Evolutionary conservation across 2,329 filamentous ascomycete species (phyloP).

Genomic region (Alternaria sp.): DNA sequence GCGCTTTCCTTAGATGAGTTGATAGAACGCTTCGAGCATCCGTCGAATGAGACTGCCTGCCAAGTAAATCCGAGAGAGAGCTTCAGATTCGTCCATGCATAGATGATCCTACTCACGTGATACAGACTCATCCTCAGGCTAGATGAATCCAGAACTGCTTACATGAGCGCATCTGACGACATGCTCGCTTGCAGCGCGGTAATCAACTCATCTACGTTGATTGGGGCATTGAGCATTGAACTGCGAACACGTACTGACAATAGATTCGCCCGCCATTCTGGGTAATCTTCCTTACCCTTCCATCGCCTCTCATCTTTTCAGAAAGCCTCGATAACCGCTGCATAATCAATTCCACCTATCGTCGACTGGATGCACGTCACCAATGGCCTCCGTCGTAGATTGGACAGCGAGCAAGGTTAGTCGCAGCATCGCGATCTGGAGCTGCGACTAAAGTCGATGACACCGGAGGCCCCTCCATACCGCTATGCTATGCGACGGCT

Average conservation of each 20-base stretch:
- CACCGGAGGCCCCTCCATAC: slow-evolving; percentile 7
- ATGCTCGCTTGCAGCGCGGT: neutral
- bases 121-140: neutral
- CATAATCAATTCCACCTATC: slow-evolving; percentile 22
- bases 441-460: slow-evolving; percentile 5
- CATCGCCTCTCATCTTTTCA: slow-evolving; percentile 4
- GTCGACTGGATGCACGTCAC: slow-evolving; percentile 39
- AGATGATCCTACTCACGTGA: neutral
- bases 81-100: no score
- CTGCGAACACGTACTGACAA: slow-evolving; percentile 39
- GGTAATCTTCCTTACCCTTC: neutral
- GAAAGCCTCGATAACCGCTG: slow-evolving; percentile 42
- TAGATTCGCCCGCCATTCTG: slow-evolving; percentile 32
- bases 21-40: neutral
- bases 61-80: neutral
- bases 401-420: slow-evolving; percentile 8
- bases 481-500: slow-evolving; percentile 17
- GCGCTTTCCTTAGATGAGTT: no score
- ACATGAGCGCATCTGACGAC: neutral
- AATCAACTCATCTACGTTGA: slow-evolving; percentile 19
- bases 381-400: slow-evolving; percentile 16
- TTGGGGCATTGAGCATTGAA: slow-evolving; percentile 23
- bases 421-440: slow-evolving; percentile 14
- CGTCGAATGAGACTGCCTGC: neutral
- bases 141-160: neutral